Evolutionary conservation across 2,329 filamentous ascomycete genomes (phyloP).

Genomic region (Didymella pomorum): DNA sequence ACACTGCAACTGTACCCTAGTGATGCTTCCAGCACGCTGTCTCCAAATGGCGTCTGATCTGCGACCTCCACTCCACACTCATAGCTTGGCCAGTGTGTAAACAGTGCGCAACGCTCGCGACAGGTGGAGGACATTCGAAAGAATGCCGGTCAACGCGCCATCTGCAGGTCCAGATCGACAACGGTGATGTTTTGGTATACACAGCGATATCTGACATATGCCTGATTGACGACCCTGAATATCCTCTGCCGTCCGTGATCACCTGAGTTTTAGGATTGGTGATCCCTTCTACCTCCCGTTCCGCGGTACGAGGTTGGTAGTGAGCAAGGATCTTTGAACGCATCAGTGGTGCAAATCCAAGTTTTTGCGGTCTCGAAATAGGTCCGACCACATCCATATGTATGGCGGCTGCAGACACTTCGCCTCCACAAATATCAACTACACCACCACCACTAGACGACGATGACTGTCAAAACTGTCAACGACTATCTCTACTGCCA

Average conservation of each 20-base stretch:
- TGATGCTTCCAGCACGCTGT: background rate
- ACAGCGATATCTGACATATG: background rate
- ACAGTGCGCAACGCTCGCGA: background rate
- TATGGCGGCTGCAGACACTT: constrained; percentile 10
- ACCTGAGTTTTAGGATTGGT: background rate
- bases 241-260: background rate
- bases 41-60: background rate
- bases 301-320: background rate
- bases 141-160: background rate
- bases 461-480: background rate
- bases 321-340: background rate
- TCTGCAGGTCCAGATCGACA: background rate
- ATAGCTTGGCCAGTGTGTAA: background rate
- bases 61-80: background rate
- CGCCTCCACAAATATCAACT: constrained; percentile 5
- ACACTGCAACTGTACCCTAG: no score
- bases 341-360: no score
- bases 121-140: background rate
- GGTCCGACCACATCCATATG: background rate
- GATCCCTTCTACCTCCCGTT: background rate
- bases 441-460: background rate
- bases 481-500: background rate
- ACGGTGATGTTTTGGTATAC: background rate
- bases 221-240: background rate
- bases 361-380: constrained; percentile 5